phyloP scores from a whole-genome alignment of 1,139 yeast genomes.

The Taphrina sp. region DNA sequence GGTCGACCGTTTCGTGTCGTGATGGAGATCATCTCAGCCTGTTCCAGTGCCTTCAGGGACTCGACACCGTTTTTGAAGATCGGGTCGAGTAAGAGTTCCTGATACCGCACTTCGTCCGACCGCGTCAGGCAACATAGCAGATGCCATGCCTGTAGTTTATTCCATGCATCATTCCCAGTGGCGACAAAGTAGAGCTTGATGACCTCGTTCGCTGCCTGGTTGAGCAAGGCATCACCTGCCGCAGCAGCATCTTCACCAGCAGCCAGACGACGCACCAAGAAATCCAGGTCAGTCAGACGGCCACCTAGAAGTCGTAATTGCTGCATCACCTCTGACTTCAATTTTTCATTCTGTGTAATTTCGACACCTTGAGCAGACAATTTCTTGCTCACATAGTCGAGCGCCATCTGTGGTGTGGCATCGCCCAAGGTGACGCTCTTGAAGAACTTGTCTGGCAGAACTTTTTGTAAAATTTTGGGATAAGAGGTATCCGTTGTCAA shows the following conservation, averaged over 20 bases:
- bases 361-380: constrained; percentile 41
- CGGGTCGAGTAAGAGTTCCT: constrained; percentile 58
- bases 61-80: constrained; percentile 60
- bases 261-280: constrained; percentile 79
- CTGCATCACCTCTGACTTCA: constrained; percentile 36
- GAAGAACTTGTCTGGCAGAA: constrained; percentile 81
- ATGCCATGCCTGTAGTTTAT: constrained; percentile 84
- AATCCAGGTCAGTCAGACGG: constrained; percentile 87
- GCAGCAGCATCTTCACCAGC: constrained; percentile 79
- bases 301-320: constrained; percentile 74
- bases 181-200: constrained; percentile 67
- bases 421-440: constrained; percentile 73
- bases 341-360: constrained; percentile 33
- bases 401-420: constrained; percentile 71
- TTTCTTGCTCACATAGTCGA: constrained; percentile 66
- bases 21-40: constrained; percentile 69
- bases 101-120: constrained; percentile 49
- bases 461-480: constrained; percentile 60
- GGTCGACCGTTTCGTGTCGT: constrained; percentile 57
- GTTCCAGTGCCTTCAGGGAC: constrained; percentile 66
- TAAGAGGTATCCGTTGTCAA: constrained; percentile 83
- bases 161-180: constrained; percentile 53
- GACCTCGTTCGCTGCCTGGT: constrained; percentile 82
- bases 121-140: constrained; percentile 58
- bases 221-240: constrained; percentile 76